A percentile compares a stretch with the other conserved stretches of the same genome.
These are phyloP conservation scores for Lippia alba DNA, from an alignment of 305 asterid species.

Conservation along the genomic window DNA sequence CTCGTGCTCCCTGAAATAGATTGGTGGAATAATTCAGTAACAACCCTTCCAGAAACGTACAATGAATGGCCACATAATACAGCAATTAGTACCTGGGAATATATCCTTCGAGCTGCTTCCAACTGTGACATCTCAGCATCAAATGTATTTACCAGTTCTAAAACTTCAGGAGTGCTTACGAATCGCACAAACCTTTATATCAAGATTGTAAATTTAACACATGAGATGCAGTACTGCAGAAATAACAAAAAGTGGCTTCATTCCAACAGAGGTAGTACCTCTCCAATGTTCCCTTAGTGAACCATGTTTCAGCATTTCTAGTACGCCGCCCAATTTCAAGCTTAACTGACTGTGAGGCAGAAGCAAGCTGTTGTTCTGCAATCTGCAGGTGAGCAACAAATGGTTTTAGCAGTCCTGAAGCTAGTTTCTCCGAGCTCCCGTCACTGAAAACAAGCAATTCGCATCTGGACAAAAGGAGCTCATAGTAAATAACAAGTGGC, in stretches of 20 bases:
- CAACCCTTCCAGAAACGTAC: too few species aligned
- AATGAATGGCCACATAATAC: not conserved
- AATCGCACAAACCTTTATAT: constrained; percentile 84
- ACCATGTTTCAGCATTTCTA: constrained; percentile 69
- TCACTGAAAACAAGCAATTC: constrained; percentile 80
- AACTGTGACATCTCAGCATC: constrained; percentile 93
- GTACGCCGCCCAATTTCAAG: constrained; percentile 65
- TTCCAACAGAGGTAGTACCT: constrained; percentile 61
- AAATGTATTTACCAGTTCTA: constrained; percentile 76
- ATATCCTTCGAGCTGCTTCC: constrained; percentile 90
- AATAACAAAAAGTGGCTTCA: constrained; percentile 28
- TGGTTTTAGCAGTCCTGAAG: constrained; percentile 94
- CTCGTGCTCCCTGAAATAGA: constrained; percentile 75
- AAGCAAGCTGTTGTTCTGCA: constrained; percentile 77
- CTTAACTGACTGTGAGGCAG: constrained; percentile 66
- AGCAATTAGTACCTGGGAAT: constrained; percentile 69
- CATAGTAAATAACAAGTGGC: constrained; percentile 29
- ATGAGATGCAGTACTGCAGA: constrained; percentile 21
- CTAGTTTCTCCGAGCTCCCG: constrained; percentile 84
- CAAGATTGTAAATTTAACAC: constrained; percentile 20
- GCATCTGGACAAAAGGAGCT: constrained; percentile 61
- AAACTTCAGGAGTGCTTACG: constrained; percentile 93
- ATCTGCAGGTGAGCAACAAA: constrained; percentile 77
- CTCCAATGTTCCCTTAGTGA: constrained; percentile 92
- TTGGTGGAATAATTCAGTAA: constrained; percentile 22